Base-by-base conservation (phyloP, 2,329 filamentous ascomycete species). In the Phaeoacremonium minimum region DNA sequence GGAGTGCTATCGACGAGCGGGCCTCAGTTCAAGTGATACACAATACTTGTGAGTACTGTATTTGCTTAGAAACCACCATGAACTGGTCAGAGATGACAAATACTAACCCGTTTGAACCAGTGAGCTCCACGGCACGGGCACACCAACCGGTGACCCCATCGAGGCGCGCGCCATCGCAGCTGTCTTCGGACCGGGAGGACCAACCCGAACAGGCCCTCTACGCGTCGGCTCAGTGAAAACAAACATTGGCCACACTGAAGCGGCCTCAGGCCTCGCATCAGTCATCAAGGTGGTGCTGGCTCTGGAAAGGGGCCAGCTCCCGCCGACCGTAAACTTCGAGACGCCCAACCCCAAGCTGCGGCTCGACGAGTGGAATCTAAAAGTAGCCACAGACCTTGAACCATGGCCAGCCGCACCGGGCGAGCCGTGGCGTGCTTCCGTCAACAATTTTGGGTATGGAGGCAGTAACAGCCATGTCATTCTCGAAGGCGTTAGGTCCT, bases 401-500 rank as follows among this genome's bases (percentile, higher is more conserved):
- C 50, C 55, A 2, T 64, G 59, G 58, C 61, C 60, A 2, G 6
- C 36, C 7, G 45, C 42, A 12, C 42, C 22, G 6, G 28, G 19
- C 26, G 39, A 31, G 18, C 30, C 28, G 35, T 41, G 42, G 36
- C 40, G 34, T 32, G 51, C 47, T 20, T 45, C 16, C 36, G 52
- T 67, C 33, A 66, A 65, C 42, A 63, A 57, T 6, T 69, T 69
- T 37, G 67, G 67, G 2, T 69, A 64, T 16, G 66, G 67, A 13
- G 68, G 67, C 28, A 60, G 61, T 13, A 71, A 69, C 40, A 61
- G 59, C 0, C 67, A 72, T 40, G 51, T 55, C 4, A 60, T 71
- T 12, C 41, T 71, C 32, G 55, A 60, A n/a, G n/a, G n/a, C n/a
- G n/a, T n/a, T n/a, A n/a, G n/a, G n/a, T n/a, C n/a, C n/a, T n/a